Evolutionary conservation across 352 stramenopile species (phyloP), one percentile per base, ranked within the genome.

Genomic region (Phytophthora foliorum): DNA sequence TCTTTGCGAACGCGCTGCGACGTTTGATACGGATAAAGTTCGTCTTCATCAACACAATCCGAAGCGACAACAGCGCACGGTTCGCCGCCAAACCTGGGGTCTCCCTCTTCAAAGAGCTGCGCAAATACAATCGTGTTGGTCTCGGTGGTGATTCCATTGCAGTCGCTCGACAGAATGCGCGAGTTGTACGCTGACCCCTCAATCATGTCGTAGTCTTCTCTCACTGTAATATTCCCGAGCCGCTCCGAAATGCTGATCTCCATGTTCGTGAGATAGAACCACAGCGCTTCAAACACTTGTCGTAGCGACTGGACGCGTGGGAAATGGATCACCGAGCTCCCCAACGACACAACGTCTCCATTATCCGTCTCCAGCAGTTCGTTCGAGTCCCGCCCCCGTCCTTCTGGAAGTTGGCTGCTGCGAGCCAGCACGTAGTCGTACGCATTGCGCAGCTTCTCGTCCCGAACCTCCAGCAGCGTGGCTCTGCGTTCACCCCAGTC

Each of bases 191-290:
- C 63, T 6, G 56, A 57, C 9, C 61, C 52, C 0, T 75, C 62
- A 8, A 70, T 49, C 1, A 63, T 34, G 34, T 74, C 58, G 52
- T 73, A 73, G 36, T 73, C 65, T 41, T 73, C 58, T 41, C 65
- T n/a, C 3, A 73, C 53, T 3, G 65, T 73, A 21, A 63, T 55
- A 14, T 69, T 53, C 0, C 65, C 65, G 1, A 74, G 36, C 10
- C 48, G 19, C 46, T 86, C 78, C 8, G 78, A 76, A 27, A 84
- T 73, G 31, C 63, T 76, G 58, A 83, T 83, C 59, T 86, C 78
- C 51, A 86, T 72, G 57, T 83, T 84, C 52, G 62, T 70, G 14
- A 80, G 58, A 39, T 74, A 80, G 53, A 74, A 80, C 32, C 68
- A 69, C 9, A 75, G 53, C 13, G 75, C 78, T 7, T 83, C 63